Conservation (phyloP, 345 rosid genomes). For the Noccaea bulbosa region DNA sequence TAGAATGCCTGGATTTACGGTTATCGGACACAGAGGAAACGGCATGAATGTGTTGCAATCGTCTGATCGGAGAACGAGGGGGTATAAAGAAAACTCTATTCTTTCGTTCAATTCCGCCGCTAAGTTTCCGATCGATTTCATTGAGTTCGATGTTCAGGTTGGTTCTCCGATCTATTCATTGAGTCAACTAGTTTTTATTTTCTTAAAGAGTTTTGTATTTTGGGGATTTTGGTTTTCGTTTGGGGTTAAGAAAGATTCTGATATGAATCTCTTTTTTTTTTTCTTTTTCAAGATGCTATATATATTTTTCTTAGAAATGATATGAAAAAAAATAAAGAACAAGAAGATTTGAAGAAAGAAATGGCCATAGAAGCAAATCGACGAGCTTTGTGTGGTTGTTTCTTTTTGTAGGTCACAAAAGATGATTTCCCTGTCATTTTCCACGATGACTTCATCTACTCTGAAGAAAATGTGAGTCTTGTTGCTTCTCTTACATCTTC, state of each 20-base stretch:
- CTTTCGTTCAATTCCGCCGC: constrained; percentile 81
- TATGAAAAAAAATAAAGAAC: constrained; percentile 18
- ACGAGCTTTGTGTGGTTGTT: constrained; percentile 48
- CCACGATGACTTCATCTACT: constrained; percentile 82
- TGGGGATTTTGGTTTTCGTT: not conserved
- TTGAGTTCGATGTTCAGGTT: constrained; percentile 99
- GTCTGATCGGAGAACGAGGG: constrained; percentile 64
- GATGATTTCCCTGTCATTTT: constrained; percentile 92
- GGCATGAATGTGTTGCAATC: constrained; percentile 83
- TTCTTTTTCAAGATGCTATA: constrained; percentile 1
- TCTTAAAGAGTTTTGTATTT: not conserved
- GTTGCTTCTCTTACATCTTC: not conserved
- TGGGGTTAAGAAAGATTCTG: constrained; percentile 20
- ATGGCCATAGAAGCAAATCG: constrained; percentile 32
- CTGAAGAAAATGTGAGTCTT: constrained; percentile 76
- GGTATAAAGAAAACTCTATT: constrained; percentile 78
- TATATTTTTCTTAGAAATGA: constrained; percentile 27
- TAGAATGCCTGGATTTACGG: constrained; percentile 64
- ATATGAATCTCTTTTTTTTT: constrained; percentile 1
- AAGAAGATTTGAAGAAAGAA: constrained; percentile 38
- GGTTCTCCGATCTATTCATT: constrained; percentile 14
- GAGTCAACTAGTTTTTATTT: constrained; percentile 11
- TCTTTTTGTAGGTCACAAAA: constrained; percentile 84
- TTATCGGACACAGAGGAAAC: constrained; percentile 88
- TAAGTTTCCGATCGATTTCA: constrained; percentile 68